phyloP scores from a whole-genome alignment of 2,329 filamentous ascomycete genomes.

The Penicillium sp. region DNA sequence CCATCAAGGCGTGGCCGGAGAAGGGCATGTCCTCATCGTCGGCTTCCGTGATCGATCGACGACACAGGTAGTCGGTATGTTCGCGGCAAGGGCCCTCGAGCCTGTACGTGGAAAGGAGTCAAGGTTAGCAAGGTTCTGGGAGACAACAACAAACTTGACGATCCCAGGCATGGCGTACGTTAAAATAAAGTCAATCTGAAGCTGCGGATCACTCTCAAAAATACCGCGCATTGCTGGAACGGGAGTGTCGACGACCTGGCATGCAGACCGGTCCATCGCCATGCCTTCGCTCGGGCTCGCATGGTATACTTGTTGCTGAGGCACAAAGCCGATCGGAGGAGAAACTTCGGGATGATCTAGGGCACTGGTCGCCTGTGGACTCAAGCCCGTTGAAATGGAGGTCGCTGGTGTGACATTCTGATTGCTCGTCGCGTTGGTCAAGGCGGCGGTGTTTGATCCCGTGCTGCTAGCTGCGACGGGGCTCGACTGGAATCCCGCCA shows the following conservation, averaged over 20 bases:
- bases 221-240: conserved; percentile 40
- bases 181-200: conserved; percentile 53
- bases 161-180: conserved; percentile 40
- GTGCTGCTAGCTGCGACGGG: conserved; percentile 48
- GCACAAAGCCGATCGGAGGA: conserved; percentile 29
- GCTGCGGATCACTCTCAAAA: conserved; percentile 51
- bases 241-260: conserved; percentile 25
- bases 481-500: conserved; percentile 38
- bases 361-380: conserved; percentile 33
- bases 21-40: conserved; percentile 64
- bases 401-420: conserved; percentile 41
- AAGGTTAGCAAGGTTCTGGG: background rate
- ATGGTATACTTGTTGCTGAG: conserved; percentile 31
- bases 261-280: conserved; percentile 31
- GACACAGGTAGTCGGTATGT: conserved; percentile 82
- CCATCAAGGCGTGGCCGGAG: conserved; percentile 92
- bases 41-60: conserved; percentile 64
- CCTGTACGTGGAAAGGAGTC: conserved; percentile 37
- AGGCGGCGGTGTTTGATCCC: conserved; percentile 36
- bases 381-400: conserved; percentile 37
- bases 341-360: conserved; percentile 37
- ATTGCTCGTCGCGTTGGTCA: conserved; percentile 29
- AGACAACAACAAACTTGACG: background rate
- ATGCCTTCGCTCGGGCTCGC: conserved; percentile 31
- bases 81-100: conserved; percentile 58